These are phyloP conservation scores for Populus trichocarpa DNA, from an alignment of 441 rosid genomes.

Conservation along the genomic window DNA sequence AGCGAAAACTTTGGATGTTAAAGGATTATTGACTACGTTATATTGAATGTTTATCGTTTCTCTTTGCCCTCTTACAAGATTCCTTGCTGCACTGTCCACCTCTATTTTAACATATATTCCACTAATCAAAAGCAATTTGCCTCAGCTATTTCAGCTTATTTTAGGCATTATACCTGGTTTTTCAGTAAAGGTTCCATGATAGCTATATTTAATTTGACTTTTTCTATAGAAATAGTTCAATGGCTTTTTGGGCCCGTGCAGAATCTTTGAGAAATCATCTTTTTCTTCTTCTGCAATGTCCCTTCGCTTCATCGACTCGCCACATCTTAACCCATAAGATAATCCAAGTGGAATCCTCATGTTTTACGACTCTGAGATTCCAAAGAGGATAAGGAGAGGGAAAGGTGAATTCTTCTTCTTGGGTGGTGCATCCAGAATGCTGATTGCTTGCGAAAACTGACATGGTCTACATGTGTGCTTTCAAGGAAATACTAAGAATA, in stretches of 20 bases:
- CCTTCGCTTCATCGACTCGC: conserved; percentile 13
- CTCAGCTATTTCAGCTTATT: neutral
- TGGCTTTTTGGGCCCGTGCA: conserved; percentile 12
- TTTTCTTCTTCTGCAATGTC: neutral
- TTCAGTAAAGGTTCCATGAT: neutral
- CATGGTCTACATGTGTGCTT: conserved; percentile 45
- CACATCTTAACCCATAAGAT: neutral
- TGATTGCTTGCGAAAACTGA: conserved; percentile 28
- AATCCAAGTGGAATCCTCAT: neutral
- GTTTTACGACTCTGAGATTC: conserved; percentile 13
- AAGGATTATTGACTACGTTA: no score
- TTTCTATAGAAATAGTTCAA: neutral
- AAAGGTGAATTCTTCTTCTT: neutral
- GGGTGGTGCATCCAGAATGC: conserved; percentile 7
- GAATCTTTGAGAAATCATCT: neutral
- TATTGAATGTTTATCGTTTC: neutral
- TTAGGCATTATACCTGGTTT: neutral
- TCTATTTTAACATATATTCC: neutral
- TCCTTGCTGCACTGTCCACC: neutral
- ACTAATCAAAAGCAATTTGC: neutral
- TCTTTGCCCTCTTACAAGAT: neutral
- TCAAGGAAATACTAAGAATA: conserved; percentile 28
- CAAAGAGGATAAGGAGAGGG: neutral
- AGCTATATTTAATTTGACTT: neutral
- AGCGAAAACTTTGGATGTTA: neutral